Conservation (phyloP, 106 monocot species). For the Apostasia shenzhenica region DNA sequence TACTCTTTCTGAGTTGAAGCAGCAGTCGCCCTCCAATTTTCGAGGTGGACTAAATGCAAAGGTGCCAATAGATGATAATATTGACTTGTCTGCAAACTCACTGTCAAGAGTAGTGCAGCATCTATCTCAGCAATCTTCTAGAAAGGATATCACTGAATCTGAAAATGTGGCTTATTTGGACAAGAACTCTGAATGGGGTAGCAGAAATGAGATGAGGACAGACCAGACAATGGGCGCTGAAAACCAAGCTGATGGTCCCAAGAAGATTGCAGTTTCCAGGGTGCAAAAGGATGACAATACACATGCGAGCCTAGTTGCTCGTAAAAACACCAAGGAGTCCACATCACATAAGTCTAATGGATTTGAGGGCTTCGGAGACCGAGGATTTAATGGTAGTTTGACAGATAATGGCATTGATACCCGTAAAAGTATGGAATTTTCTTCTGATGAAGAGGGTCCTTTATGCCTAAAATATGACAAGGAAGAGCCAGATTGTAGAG, state of each 20-base stretch:
- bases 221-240: conserved; percentile 15
- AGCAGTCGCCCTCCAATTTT: conserved; percentile 21
- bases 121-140: conserved; percentile 31
- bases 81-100: conserved; percentile 17
- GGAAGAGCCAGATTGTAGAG: conserved; percentile 59
- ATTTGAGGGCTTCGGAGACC: conserved; percentile 14
- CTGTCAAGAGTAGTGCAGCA: conserved; percentile 25
- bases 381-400: conserved; percentile 24
- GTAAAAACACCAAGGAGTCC: conserved; percentile 30
- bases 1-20: conserved; percentile 23
- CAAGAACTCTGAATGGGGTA: conserved; percentile 18
- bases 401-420: conserved; percentile 22
- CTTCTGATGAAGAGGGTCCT: conserved; percentile 46
- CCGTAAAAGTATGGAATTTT: conserved; percentile 37
- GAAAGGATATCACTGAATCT: conserved; percentile 21
- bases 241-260: conserved; percentile 19
- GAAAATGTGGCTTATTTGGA: conserved; percentile 31
- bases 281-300: conserved; percentile 28
- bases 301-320: conserved; percentile 18
- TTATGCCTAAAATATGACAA: conserved; percentile 82
- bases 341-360: conserved; percentile 31
- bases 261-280: conserved; percentile 14
- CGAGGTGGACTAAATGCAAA: conserved; percentile 23
- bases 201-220: conserved; percentile 26
- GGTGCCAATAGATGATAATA: conserved; percentile 15